Evolutionary conservation across 2,329 filamentous ascomycete genomes (phyloP), one percentile per base, ranked within the genome.

Genomic region (Phoma sp.): DNA sequence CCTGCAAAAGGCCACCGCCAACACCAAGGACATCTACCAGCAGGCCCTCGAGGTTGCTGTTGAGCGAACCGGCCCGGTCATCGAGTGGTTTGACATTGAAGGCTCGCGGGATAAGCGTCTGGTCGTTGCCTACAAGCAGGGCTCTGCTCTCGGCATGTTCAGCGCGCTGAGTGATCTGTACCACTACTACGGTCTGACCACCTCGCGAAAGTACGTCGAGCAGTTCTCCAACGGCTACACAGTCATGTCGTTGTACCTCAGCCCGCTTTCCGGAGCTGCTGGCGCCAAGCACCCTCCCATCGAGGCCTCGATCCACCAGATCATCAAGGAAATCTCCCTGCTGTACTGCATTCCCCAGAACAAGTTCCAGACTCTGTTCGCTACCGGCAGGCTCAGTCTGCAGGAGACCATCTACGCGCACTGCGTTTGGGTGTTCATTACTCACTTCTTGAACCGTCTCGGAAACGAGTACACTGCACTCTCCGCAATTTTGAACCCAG

Each of bases 191-290:
- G 93, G 95, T 36, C 85, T 98, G 57, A 99, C 95, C 2, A 96
- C 91, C 70, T 95, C 95, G 23, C 86, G 95, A 66, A 99, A 99
- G 80, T 99, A 99, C 72, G 90, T 99, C 42, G 79, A 99, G 79
- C 95, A 98, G 78, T 99, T 99, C 82, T 95, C 93, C 71, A 99
- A 99, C 76, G 95, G 95, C 58, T 96, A 97, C 74, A 96, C 92
- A 12, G 90, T 98, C 76, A 96, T 98, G 84, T 97, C 92, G 65
- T 86, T 97, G 59, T 99, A 99, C 77, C 84, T 99, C 56, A 88
- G 89, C 62, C 92, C 91, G 18, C 78, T 85, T 30, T 77, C 83
- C n/a, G 66, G 60, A 20, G 50, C 60, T 18, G 62, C 62, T 34
- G 78, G 80, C 9, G 74, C 77, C 57, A 83, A 82, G 61, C 81